These are phyloP conservation scores for Geopyxis carbonaria DNA, from an alignment of 495 filamentous ascomycete species.

Conservation along the genomic window DNA sequence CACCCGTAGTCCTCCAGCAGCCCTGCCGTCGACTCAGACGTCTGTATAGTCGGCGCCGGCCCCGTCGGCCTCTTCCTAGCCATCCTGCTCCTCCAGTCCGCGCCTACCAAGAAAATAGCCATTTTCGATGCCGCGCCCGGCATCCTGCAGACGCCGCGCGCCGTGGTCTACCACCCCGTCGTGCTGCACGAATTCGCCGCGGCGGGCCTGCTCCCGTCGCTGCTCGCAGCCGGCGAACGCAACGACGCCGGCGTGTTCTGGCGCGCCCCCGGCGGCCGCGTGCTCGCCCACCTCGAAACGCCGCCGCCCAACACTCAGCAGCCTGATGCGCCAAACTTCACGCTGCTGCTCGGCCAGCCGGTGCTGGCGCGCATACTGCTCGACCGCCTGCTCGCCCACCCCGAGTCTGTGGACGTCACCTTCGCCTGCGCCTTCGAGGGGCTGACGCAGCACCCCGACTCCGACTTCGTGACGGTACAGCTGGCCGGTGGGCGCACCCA, in stretches of 20 bases:
- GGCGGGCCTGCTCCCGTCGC: conserved; percentile 1
- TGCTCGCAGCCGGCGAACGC: neutral
- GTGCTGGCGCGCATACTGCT: conserved; percentile 1
- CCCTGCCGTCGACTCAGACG: no score
- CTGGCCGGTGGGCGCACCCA: neutral
- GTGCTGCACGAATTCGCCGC: conserved; percentile 9
- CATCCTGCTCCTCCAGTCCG: no score
- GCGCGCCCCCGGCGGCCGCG: neutral
- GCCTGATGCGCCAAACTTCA: no score
- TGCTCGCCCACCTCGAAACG: neutral
- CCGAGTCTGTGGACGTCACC: no score
- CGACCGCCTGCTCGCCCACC: conserved; percentile 3
- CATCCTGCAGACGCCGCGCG: no score
- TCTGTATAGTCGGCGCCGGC: conserved; percentile 8
- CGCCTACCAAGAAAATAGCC: no score
- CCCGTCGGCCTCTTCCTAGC: conserved; percentile 4
- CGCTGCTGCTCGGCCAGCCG: conserved; percentile 2
- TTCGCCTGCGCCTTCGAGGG: conserved; percentile 5
- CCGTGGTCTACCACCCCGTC: conserved; percentile 8
- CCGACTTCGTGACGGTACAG: conserved; percentile 10
- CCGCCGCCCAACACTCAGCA: no score
- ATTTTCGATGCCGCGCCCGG: no score
- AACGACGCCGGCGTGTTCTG: conserved; percentile 3
- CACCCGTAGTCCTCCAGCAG: no score
- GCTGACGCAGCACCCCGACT: no score